phyloP scores from a whole-genome alignment of 768 basidiomycete species.

The Candolleomyces aberdarensis region DNA sequence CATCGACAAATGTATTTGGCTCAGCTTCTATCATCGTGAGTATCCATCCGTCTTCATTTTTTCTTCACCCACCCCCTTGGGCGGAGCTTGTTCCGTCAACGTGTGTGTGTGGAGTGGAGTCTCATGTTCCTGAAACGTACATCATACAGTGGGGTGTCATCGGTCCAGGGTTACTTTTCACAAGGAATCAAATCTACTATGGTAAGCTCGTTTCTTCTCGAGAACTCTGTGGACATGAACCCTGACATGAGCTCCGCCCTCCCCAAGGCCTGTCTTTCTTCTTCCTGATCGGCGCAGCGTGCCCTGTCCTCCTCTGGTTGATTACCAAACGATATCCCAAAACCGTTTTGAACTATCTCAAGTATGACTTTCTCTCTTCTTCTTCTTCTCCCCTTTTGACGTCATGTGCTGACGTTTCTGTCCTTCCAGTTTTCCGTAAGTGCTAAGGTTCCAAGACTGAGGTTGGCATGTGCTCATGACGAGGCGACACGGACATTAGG shows the following conservation, averaged over 20 bases:
- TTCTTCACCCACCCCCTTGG: neutral
- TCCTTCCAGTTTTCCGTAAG: conserved; percentile 39
- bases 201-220: conserved; percentile 31
- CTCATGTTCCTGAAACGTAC: neutral
- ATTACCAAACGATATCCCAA: conserved; percentile 62
- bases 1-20: conserved; percentile 47
- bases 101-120: too few relatives aligned
- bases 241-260: conserved; percentile 4
- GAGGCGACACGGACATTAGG: conserved; percentile 20
- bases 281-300: conserved; percentile 69
- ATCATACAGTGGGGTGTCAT: conserved; percentile 56
- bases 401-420: too few relatives aligned
- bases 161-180: conserved; percentile 60
- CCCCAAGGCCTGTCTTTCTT: conserved; percentile 55
- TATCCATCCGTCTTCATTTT: neutral
- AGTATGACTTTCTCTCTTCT: conserved; percentile 14
- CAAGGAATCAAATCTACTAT: conserved; percentile 53
- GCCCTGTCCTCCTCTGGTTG: conserved; percentile 62
- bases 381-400: too few relatives aligned
- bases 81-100: too few relatives aligned
- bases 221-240: neutral
- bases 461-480: neutral
- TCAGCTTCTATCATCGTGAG: conserved; percentile 59
- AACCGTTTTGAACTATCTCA: conserved; percentile 61
- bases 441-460: neutral